Base-by-base conservation (phyloP, 306 rosid species). In the Vigna trinervia region DNA sequence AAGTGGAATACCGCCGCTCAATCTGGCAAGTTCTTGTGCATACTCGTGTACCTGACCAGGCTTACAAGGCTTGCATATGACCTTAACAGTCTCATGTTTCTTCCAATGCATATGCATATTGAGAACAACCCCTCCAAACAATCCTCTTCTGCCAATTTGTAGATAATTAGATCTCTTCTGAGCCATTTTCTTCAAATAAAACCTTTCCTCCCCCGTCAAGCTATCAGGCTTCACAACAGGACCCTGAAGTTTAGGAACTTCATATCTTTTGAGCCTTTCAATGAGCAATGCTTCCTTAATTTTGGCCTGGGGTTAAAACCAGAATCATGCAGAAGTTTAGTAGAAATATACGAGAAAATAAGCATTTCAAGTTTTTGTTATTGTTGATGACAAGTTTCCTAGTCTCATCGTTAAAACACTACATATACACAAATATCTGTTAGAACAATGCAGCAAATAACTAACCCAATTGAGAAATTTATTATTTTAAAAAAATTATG, bases 81-180 rank as follows among this genome's bases (percentile, higher is more conserved):
- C 91, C 89, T 90, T 89, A 26, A 90, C 96, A 1, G 97, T 92
- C 82, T 95, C 97, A n/a, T 94, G 98, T 82, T 87, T 94, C 82
- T 94, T 94, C 98, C 98, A 92, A 80, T 92, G 98, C 98, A 95
- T 80, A 76, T 95, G 97, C 98, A 95, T 90, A 77, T 95, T 95
- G 66, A 95, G 95, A 88, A 95, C 80, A 78, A 95, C 93, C 54
- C 97, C 98, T 58, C 98, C 97, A 79, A 95, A 95, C 77, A 95
- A 30, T 63, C 97, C 98, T 87, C 97, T 84, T 86, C 90, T 87
- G 51, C 98, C 98, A 75, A 95, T 71, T 10, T 93, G 97, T n/a
- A 86, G 88, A 73, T 95, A 95, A 84, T 95, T 95, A 78, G 98
- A 83, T 66, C 89, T 86, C 89, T 95, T 95, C 78, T 92, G 98